A percentile compares a stretch with the other conserved stretches of the same genome.
Evolutionary conservation across 805 yeast genomes (phyloP).

Genomic region (Huiozyma sinensis): DNA sequence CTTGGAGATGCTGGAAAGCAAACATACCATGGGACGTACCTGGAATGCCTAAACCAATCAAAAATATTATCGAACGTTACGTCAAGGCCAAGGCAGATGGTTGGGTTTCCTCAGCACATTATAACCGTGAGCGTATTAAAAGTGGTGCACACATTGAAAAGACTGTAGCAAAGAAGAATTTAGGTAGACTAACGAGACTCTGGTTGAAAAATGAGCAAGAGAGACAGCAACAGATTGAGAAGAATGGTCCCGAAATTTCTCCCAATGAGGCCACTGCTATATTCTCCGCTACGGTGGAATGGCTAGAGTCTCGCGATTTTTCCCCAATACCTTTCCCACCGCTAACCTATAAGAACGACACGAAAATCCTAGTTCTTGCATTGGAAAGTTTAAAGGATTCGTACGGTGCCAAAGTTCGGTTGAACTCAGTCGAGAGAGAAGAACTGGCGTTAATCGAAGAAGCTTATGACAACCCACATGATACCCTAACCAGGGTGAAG

Average conservation of each 20-base stretch:
- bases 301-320: conserved; percentile 80
- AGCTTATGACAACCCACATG: conserved; percentile 96
- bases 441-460: conserved; percentile 89
- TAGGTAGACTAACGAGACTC: conserved; percentile 81
- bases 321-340: conserved; percentile 93
- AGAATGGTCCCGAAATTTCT: conserved; percentile 77
- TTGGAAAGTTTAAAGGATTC: conserved; percentile 78
- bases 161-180: conserved; percentile 83
- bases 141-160: conserved; percentile 91
- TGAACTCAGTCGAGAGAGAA: conserved; percentile 82
- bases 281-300: conserved; percentile 78
- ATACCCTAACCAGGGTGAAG: conserved; percentile 75
- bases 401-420: conserved; percentile 60
- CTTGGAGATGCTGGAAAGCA: conserved; percentile 99
- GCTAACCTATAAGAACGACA: conserved; percentile 81
- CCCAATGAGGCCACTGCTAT: conserved; percentile 84
- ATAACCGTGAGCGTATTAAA: conserved; percentile 78
- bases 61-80: conserved; percentile 75
- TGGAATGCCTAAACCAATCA: conserved; percentile 87
- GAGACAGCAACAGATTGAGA: conserved; percentile 66
- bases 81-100: conserved; percentile 94
- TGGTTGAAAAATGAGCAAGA: conserved; percentile 93
- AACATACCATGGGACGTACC: conserved; percentile 97
- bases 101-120: conserved; percentile 89
- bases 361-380: conserved; percentile 80